phyloP scores from a whole-genome alignment of 2,329 filamentous ascomycete species.

The Microsporum ferrugineum region DNA sequence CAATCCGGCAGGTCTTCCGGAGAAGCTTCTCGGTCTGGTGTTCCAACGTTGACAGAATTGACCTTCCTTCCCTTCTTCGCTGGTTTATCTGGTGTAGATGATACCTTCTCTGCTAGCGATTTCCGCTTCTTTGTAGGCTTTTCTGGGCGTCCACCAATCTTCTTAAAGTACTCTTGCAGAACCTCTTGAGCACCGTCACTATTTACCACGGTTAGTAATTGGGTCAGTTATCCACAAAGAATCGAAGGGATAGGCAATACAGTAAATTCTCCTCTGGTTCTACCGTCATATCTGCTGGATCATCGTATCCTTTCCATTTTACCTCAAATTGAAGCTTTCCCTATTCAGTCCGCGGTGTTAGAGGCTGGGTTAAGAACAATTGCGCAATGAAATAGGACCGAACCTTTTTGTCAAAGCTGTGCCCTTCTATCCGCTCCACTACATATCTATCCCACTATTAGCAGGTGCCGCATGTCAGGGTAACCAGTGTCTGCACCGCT shows the following conservation, averaged over 20 bases:
- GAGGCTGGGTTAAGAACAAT: neutral
- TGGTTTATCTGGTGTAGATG: conserved; percentile 17
- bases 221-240: neutral
- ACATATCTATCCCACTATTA: conserved; percentile 23
- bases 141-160: conserved; percentile 33
- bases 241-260: neutral
- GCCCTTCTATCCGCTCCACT: conserved; percentile 31
- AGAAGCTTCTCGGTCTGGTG: neutral
- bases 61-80: conserved; percentile 21
- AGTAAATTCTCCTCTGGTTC: conserved; percentile 36
- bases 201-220: conserved; percentile 14
- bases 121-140: conserved; percentile 17
- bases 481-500: conserved; percentile 13
- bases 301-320: conserved; percentile 39
- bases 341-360: conserved; percentile 16
- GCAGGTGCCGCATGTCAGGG: conserved; percentile 2
- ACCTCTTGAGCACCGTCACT: conserved; percentile 29
- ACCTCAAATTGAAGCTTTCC: conserved; percentile 31
- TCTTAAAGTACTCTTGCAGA: conserved; percentile 32
- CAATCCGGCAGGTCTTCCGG: conserved; percentile 22
- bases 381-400: conserved; percentile 9
- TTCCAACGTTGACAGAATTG: neutral
- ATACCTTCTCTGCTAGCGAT: conserved; percentile 20
- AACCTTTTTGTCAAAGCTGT: conserved; percentile 29
- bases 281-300: conserved; percentile 33